phyloP scores from a whole-genome alignment of 2,329 filamentous ascomycete genomes.

The Metarhizium rileyi region DNA sequence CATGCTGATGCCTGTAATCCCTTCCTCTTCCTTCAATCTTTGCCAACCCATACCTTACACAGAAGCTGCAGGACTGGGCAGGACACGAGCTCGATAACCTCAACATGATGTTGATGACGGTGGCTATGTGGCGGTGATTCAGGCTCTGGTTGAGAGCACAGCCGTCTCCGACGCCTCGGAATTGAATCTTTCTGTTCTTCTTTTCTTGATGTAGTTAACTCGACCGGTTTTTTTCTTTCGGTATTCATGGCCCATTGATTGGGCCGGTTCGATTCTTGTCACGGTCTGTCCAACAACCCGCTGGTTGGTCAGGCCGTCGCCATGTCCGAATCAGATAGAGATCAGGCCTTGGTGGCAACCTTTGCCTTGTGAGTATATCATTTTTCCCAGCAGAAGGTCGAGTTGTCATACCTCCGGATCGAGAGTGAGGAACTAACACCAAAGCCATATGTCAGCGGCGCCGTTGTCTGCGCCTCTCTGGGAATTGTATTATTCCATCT shows the following conservation, averaged over 20 bases:
- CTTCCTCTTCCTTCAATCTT: background rate
- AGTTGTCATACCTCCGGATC: background rate
- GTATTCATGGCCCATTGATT: conserved; percentile 34
- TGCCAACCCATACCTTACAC: background rate
- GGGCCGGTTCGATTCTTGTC: conserved; percentile 27
- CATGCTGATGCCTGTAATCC: background rate
- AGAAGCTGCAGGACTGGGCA: background rate
- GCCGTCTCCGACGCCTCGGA: background rate
- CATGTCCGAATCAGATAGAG: conserved; percentile 36
- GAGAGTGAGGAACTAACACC: background rate
- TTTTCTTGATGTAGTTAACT: no score
- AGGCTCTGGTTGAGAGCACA: background rate
- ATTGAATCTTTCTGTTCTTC: background rate
- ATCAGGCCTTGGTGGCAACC: conserved; percentile 41
- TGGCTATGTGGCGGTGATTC: background rate
- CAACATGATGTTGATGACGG: background rate
- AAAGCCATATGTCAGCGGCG: conserved; percentile 27
- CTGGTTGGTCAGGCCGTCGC: conserved; percentile 12
- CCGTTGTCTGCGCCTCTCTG: conserved; percentile 42
- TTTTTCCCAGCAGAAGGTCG: background rate
- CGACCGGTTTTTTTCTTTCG: conserved; percentile 9
- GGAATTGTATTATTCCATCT: conserved; percentile 35
- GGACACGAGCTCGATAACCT: background rate
- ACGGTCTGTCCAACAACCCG: conserved; percentile 18
- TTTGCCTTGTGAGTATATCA: conserved; percentile 41